phyloP scores from a whole-genome alignment of 2,329 filamentous ascomycete genomes.

The Apiospora hydei region DNA sequence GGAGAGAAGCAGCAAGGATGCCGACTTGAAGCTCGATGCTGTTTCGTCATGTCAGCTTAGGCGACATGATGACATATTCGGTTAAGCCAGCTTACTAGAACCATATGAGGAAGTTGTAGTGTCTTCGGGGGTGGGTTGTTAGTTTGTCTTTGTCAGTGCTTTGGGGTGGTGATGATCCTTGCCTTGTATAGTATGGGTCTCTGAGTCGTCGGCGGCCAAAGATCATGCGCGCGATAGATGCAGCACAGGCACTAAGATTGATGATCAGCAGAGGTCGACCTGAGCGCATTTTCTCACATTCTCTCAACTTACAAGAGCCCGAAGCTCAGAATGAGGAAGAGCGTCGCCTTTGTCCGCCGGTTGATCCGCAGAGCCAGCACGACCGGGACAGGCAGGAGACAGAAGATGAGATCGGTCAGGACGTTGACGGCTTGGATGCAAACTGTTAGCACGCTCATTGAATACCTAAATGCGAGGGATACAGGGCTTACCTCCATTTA shows the following conservation, averaged over 20 bases:
- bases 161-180: background rate
- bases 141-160: background rate
- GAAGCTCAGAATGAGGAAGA: background rate
- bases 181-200: background rate
- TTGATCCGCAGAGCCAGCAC: background rate
- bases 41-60: background rate
- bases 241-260: background rate
- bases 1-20: constrained; percentile 24
- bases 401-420: background rate
- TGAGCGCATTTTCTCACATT: background rate
- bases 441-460: background rate
- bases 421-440: background rate
- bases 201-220: constrained; percentile 11
- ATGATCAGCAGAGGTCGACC: background rate
- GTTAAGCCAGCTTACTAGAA: background rate
- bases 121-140: background rate
- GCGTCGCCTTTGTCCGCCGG: background rate
- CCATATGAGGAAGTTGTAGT: background rate
- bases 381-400: background rate
- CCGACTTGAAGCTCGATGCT: constrained; percentile 24
- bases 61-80: no score
- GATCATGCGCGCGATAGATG: background rate
- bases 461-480: no score
- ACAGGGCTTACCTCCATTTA: background rate
- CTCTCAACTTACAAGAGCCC: background rate